A percentile compares a stretch with the other conserved stretches of the same genome.
phyloP scores from a whole-genome alignment of 2,329 filamentous ascomycete genomes.

The Penicillium sp. region DNA sequence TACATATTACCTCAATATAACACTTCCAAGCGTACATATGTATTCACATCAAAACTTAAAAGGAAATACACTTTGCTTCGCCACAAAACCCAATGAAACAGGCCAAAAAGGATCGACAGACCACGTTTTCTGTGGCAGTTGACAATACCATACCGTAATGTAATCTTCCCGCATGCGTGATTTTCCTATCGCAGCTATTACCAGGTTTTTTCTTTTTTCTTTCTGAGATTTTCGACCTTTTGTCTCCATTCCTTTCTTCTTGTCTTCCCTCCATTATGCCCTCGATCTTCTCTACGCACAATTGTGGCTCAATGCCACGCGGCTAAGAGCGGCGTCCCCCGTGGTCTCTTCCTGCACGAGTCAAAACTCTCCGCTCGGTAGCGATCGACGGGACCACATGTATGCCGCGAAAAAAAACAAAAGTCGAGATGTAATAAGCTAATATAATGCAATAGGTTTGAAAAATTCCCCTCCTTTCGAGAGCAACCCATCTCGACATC shows the following conservation, averaged over 20 bases:
- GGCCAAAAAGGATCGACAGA: slow-evolving; percentile 1
- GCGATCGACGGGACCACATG: slow-evolving; percentile 24
- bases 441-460: slow-evolving; percentile 12
- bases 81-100: background rate
- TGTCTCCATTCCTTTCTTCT: background rate
- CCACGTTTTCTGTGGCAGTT: slow-evolving; percentile 22
- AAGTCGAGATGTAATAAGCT: background rate
- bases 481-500: slow-evolving; percentile 8
- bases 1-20: background rate
- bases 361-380: slow-evolving; percentile 17
- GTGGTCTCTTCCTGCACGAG: slow-evolving; percentile 10
- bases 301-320: slow-evolving; percentile 21
- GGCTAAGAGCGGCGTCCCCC: slow-evolving; percentile 17
- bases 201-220: background rate
- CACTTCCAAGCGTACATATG: background rate
- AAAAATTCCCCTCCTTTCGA: slow-evolving; percentile 21
- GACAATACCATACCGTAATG: slow-evolving; percentile 13
- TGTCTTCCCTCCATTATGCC: slow-evolving; percentile 4
- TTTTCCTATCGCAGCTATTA: slow-evolving; percentile 8
- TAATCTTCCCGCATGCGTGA: slow-evolving; percentile 14
- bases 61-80: slow-evolving; percentile 1
- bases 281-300: background rate
- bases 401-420: slow-evolving; percentile 11
- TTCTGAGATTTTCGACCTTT: background rate
- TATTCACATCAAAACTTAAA: background rate